Evolutionary conservation across 139 green algal species (phyloP).

Genomic region (Ettlia oleoabundans): DNA sequence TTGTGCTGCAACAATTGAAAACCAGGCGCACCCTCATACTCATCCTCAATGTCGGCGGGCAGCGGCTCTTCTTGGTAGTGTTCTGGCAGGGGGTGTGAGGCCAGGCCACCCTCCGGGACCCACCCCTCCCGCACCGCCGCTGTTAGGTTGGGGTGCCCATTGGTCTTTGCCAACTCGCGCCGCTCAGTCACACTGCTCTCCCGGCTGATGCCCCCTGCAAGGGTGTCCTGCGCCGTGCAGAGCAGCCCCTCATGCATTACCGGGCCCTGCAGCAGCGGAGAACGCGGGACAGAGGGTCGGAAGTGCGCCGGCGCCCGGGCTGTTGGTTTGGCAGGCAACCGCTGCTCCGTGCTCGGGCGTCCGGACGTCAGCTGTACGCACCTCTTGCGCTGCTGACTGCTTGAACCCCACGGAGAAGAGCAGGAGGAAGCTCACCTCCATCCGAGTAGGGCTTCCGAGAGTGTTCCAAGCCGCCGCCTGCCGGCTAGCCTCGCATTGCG

Average conservation of each 20-base stretch:
- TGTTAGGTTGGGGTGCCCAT: background rate
- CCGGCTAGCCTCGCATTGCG: too few relatives aligned
- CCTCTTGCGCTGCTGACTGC: too few relatives aligned
- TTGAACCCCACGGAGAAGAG: too few relatives aligned
- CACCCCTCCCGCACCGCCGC: background rate
- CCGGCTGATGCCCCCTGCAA: conserved; percentile 12
- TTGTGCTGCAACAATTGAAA: too few relatives aligned
- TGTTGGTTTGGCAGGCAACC: background rate
- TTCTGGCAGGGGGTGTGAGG: conserved; percentile 6
- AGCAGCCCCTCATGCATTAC: background rate
- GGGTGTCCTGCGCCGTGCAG: conserved; percentile 18
- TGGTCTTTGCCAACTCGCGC: background rate
- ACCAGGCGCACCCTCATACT: conserved; percentile 15
- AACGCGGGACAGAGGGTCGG: too few relatives aligned
- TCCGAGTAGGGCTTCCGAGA: too few relatives aligned
- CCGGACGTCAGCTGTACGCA: too few relatives aligned
- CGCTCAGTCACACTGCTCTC: conserved; percentile 16
- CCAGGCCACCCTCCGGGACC: conserved; percentile 5
- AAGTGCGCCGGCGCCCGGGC: background rate
- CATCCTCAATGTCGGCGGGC: background rate
- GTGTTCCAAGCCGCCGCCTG: too few relatives aligned
- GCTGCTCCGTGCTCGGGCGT: too few relatives aligned
- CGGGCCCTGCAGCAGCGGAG: background rate
- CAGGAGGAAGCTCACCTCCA: too few relatives aligned
- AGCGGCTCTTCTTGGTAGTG: background rate